Percentiles rank a stretch among this genome's conserved stretches.
These are phyloP conservation scores for Phaeotremella fagi DNA, from an alignment of 768 basidiomycete species.

Conservation along the genomic window DNA sequence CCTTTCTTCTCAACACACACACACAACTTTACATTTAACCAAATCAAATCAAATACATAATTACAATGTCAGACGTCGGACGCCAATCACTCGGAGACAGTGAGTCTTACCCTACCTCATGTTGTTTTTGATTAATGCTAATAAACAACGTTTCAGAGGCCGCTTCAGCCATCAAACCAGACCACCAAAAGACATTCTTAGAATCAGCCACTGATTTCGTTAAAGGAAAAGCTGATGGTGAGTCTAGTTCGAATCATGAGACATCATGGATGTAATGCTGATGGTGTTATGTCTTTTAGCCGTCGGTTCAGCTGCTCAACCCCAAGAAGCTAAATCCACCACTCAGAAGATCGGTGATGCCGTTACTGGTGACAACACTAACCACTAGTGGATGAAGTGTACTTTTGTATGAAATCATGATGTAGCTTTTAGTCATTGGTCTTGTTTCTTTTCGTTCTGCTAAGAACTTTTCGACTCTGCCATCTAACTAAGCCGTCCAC, in stretches of 20 bases:
- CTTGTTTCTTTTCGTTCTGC: no score
- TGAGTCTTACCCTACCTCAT: slow-evolving; percentile 15
- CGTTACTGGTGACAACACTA: slow-evolving; percentile 43
- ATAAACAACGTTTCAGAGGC: no score
- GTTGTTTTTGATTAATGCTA: no score
- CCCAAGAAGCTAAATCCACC: slow-evolving; percentile 38
- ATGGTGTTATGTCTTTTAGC: slow-evolving; percentile 4
- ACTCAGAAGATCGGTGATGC: slow-evolving; percentile 31
- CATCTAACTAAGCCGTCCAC: no score
- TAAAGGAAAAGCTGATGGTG: slow-evolving; percentile 37
- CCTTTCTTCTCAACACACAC: no score
- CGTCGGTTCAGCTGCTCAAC: slow-evolving; percentile 41
- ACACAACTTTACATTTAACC: slow-evolving; percentile 3
- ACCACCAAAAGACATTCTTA: slow-evolving; percentile 43
- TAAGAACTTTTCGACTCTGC: no score
- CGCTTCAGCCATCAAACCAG: slow-evolving; percentile 43
- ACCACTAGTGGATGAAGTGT: no score
- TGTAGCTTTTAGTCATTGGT: no score
- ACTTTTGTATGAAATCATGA: no score
- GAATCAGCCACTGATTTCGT: slow-evolving; percentile 40
- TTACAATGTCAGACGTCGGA: slow-evolving; percentile 47
- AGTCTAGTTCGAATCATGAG: no score
- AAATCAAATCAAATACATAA: slow-evolving; percentile 21
- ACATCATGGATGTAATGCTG: no score
- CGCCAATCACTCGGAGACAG: slow-evolving; percentile 46